Conservation (phyloP, 257 asterid genomes). For the Eucommia ulmoides region DNA sequence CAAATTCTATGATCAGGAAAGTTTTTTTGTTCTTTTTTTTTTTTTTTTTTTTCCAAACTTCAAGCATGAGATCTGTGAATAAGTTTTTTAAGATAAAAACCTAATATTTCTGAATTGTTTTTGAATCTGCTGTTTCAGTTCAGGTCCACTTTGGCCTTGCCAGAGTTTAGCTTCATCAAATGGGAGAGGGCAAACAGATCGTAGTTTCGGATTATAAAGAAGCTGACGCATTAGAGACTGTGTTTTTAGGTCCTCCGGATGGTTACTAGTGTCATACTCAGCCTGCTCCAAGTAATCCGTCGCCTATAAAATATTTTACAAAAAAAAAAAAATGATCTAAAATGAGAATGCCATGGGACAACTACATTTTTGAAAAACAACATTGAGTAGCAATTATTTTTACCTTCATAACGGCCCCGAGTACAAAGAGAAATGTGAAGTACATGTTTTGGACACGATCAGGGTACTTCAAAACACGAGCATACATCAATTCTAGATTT, state of each 20-base stretch:
- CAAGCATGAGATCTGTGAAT: too few species aligned
- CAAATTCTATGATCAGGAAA: too few species aligned
- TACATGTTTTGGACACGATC: slow-evolving; percentile 82
- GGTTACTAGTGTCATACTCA: slow-evolving; percentile 63
- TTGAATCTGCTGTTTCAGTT: slow-evolving; percentile 71
- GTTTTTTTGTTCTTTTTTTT: too few species aligned
- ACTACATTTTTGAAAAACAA: not conserved
- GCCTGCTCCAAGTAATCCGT: slow-evolving; percentile 85
- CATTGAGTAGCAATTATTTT: slow-evolving; percentile 14
- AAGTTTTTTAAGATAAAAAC: too few species aligned
- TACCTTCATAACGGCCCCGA: slow-evolving; percentile 87
- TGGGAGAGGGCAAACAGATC: slow-evolving; percentile 82
- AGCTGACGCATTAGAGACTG: slow-evolving; percentile 65
- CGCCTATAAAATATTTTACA: slow-evolving; percentile 39
- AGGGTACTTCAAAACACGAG: slow-evolving; percentile 77
- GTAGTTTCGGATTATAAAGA: slow-evolving; percentile 69
- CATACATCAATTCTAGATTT: slow-evolving; percentile 62
- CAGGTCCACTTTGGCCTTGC: slow-evolving; percentile 95
- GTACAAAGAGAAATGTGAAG: slow-evolving; percentile 87
- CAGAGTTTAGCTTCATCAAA: slow-evolving; percentile 91
- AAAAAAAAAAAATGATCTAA: slow-evolving; percentile 6
- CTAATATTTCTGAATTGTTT: slow-evolving; percentile 83
- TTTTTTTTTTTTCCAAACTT: too few species aligned
- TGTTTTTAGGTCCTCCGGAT: slow-evolving; percentile 68
- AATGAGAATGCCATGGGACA: slow-evolving; percentile 5